Evolutionary conservation across 345 rosid genomes (phyloP), one percentile per base, ranked within the genome.

Genomic region (Jatropha curcas): DNA sequence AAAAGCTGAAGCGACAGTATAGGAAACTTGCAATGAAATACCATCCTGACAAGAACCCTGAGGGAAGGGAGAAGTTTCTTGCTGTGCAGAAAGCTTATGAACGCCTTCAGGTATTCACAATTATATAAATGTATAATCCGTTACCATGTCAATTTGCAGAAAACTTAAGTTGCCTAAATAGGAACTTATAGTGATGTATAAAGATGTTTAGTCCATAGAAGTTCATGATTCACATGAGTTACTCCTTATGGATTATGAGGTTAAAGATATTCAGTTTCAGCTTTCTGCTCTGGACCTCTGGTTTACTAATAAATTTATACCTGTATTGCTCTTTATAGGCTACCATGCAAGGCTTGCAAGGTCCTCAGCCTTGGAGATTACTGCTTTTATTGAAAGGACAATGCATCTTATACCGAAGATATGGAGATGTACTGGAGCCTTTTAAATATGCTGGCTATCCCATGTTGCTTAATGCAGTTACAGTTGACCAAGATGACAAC

Each of bases 361-460:
- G 99, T 83, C 98, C 99, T 67, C 99, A 95, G 77, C 86, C 97
- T 55, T 95, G 99, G 99, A 91, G 98, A 84, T 71, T 95, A 79
- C 85, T 95, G 87, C 98, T 95, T 79, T 79, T 95, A 74, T 80
- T 95, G 83, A 95, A 85, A 88, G 98, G 98, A 61, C 99, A 95
- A 58, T 92, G 99, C 82, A 95, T 95, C 85, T 83, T 95, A 70
- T 95, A 95, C 77, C 76, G 97, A 73, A 86, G 98, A 53, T 90
- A 95, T 74, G 97, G 96, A 65, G 66, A 77, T 81, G 86, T 95
- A 46, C 82, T 95, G 65, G 94, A 90, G 84, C 99, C 99, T 62
- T 95, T 95, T 83, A 95, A 93, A 78, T 95, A 95, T 89, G 99
- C 99, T 70, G 99, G 99, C 77, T 95, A 95, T 83, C 99, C 96